Percentiles rank a stretch among this genome's conserved stretches.
Conservation (phyloP, 1,139 yeast species). For the Meyerozyma athensensis region DNA sequence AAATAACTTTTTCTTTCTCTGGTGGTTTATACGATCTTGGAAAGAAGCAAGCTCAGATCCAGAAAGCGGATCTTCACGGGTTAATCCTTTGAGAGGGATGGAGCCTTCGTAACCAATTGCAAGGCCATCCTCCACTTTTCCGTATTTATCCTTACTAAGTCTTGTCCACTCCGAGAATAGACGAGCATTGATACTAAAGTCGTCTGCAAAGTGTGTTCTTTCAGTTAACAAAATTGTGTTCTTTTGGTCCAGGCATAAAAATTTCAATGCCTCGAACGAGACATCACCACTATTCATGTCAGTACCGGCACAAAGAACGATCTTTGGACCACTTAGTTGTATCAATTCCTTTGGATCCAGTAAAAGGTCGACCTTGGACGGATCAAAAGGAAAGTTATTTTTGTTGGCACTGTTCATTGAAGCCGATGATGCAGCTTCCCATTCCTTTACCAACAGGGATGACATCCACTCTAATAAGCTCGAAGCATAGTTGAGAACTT, state of each 20-base stretch:
- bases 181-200: constrained; percentile 24
- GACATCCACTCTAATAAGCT: constrained; percentile 97
- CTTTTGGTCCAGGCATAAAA: constrained; percentile 57
- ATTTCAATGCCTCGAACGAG: constrained; percentile 52
- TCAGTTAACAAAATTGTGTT: constrained; percentile 76
- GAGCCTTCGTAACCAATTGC: constrained; percentile 50
- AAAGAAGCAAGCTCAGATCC: constrained; percentile 50
- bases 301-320: constrained; percentile 75
- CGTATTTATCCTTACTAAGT: constrained; percentile 31
- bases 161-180: constrained; percentile 58
- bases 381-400: constrained; percentile 71
- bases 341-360: constrained; percentile 53
- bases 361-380: constrained; percentile 55
- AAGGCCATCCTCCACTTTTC: constrained; percentile 50
- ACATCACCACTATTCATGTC: constrained; percentile 64
- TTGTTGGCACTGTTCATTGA: constrained; percentile 25
- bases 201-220: constrained; percentile 32
- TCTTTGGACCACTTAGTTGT: constrained; percentile 64
- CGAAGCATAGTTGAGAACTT: constrained; percentile 76
- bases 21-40: constrained; percentile 35
- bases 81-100: constrained; percentile 27
- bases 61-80: constrained; percentile 45
- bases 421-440: constrained; percentile 51
- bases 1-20: constrained; percentile 41
- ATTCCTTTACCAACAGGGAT: constrained; percentile 67